Conservation (phyloP, 2,329 filamentous ascomycete genomes). For the Neurospora sp. region DNA sequence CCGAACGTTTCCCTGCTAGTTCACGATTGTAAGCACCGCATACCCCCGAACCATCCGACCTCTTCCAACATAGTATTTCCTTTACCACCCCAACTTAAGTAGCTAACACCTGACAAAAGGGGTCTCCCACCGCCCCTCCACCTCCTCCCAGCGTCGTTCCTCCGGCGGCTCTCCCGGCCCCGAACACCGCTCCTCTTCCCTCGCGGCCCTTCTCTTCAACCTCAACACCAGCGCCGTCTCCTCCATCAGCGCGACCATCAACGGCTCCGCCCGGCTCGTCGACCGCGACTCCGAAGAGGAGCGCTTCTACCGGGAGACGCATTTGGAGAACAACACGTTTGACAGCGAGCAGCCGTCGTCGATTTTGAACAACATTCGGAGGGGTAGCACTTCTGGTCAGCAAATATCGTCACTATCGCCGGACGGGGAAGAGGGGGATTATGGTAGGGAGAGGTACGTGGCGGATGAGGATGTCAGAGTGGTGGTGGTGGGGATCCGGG, state of each 20-base stretch:
- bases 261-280: slow-evolving; percentile 71
- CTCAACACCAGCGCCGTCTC: slow-evolving; percentile 83
- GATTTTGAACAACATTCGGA: neutral
- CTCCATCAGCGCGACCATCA: slow-evolving; percentile 87
- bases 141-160: slow-evolving; percentile 55
- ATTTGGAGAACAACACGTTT: slow-evolving; percentile 90
- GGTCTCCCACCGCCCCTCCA: slow-evolving; percentile 86
- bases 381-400: slow-evolving; percentile 12
- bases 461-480: slow-evolving; percentile 78
- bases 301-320: slow-evolving; percentile 68
- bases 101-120: slow-evolving; percentile 30
- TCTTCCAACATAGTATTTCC: no score
- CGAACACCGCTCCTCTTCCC: slow-evolving; percentile 51
- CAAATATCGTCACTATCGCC: slow-evolving; percentile 16
- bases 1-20: slow-evolving; percentile 88
- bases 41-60: neutral
- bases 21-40: slow-evolving; percentile 60
- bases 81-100: no score
- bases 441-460: slow-evolving; percentile 57
- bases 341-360: slow-evolving; percentile 34
- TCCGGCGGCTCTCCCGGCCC: slow-evolving; percentile 54
- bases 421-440: slow-evolving; percentile 33
- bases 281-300: slow-evolving; percentile 71
- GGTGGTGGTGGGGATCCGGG: slow-evolving; percentile 73
- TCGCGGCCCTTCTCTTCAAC: slow-evolving; percentile 77